phyloP scores from a whole-genome alignment of 2,329 filamentous ascomycete species.

The Tolypocladium tropicale region DNA sequence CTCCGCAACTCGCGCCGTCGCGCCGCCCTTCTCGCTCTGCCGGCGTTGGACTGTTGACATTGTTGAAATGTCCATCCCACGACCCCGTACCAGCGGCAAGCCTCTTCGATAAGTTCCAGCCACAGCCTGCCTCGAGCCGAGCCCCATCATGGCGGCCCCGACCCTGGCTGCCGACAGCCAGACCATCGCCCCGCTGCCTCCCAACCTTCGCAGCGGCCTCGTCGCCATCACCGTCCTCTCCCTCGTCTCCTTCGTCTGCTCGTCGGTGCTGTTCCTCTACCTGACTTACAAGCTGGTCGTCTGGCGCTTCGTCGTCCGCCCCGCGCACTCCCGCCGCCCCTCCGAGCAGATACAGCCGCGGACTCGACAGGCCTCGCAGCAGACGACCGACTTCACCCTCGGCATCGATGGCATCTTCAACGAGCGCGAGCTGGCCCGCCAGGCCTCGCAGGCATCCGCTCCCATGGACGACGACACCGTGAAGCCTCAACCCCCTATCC shows the following conservation, averaged over 20 bases:
- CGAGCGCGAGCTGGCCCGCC: background rate
- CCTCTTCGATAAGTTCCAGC: background rate
- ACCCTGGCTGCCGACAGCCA: conserved; percentile 10
- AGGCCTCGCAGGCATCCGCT: background rate
- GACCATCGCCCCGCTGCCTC: conserved; percentile 13
- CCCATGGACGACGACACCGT: background rate
- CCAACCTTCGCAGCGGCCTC: conserved; percentile 14
- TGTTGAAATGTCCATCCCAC: background rate
- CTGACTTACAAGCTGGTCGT: conserved; percentile 18
- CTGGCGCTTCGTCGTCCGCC: conserved; percentile 16
- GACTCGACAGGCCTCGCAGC: conserved; percentile 9
- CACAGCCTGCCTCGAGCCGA: background rate
- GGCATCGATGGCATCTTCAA: conserved; percentile 25
- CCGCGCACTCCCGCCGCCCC: conserved; percentile 2
- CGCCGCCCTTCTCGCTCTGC: no score
- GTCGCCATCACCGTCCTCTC: conserved; percentile 18
- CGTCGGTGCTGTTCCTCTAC: conserved; percentile 18
- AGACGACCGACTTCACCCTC: conserved; percentile 20
- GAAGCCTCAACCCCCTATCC: conserved; percentile 1
- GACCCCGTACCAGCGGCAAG: background rate
- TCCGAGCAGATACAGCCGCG: conserved; percentile 1
- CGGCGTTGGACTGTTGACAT: background rate
- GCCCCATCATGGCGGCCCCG: conserved; percentile 13
- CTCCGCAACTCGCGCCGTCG: background rate
- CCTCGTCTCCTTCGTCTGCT: conserved; percentile 19